These are phyloP conservation scores for Coniochaeta sp. DNA, from an alignment of 2,329 filamentous ascomycete species.

Conservation along the genomic window DNA sequence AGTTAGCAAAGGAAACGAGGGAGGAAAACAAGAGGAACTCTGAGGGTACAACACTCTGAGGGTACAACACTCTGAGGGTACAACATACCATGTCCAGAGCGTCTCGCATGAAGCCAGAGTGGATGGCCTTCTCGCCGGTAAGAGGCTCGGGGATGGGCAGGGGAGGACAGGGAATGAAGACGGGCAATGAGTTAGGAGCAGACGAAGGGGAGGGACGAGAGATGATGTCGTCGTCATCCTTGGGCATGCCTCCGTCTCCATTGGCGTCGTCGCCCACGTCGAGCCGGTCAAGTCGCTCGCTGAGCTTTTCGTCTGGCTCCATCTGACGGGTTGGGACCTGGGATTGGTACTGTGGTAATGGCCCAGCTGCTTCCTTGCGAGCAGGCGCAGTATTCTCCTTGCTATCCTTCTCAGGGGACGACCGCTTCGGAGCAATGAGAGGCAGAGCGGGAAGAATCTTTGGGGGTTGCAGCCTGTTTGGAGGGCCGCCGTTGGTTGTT, in stretches of 20 bases:
- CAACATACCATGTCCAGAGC: slow-evolving; percentile 78
- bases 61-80: too few relatives aligned
- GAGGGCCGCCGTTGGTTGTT: too few relatives aligned
- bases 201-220: not conserved
- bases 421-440: slow-evolving; percentile 4
- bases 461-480: slow-evolving; percentile 5
- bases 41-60: too few relatives aligned
- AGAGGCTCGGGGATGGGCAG: not conserved
- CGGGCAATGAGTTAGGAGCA: not conserved
- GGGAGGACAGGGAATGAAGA: not conserved
- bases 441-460: slow-evolving; percentile 12
- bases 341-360: not conserved
- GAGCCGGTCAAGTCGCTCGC: not conserved
- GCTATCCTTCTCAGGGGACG: not conserved
- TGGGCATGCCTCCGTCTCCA: too few relatives aligned
- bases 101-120: slow-evolving; percentile 68
- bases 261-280: not conserved
- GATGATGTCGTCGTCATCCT: not conserved
- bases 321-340: too few relatives aligned
- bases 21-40: not conserved
- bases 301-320: not conserved
- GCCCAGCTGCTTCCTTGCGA: not conserved
- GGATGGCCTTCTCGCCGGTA: slow-evolving; percentile 29
- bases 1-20: slow-evolving; percentile 8
- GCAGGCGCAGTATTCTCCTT: slow-evolving; percentile 8